Evolutionary conservation across 768 basidiomycete genomes (phyloP).

Genomic region (Hebeloma cylindrosporum): DNA sequence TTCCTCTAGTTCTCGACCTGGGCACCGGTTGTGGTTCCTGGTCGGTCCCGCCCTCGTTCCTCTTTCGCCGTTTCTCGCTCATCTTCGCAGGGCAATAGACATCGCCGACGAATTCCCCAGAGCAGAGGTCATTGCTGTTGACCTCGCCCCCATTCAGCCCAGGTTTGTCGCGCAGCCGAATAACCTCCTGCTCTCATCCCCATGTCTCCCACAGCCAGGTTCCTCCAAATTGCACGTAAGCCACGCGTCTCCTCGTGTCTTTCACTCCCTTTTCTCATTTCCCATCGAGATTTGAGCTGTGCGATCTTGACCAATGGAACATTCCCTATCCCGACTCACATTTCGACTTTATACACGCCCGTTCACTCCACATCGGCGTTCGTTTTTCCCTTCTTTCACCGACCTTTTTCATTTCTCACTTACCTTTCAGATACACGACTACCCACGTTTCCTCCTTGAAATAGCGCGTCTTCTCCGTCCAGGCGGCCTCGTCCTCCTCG

Average conservation of each 20-base stretch:
- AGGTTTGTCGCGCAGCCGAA: conserved; percentile 43
- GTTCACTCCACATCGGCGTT: conserved; percentile 67
- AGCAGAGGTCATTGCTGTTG: conserved; percentile 66
- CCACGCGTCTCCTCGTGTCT: conserved; percentile 15
- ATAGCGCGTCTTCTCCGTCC: conserved; percentile 66
- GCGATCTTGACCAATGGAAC: conserved; percentile 58
- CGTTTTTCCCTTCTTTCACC: conserved; percentile 25
- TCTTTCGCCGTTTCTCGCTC: conserved; percentile 6
- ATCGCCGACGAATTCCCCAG: conserved; percentile 72
- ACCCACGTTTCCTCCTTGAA: conserved; percentile 59
- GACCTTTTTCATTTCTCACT: conserved; percentile 11
- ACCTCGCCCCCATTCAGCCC: conserved; percentile 73
- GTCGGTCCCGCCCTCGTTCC: conserved; percentile 32
- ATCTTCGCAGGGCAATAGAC: conserved; percentile 58
- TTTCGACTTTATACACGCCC: conserved; percentile 71
- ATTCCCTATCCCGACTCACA: conserved; percentile 63
- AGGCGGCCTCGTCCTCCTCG: conserved; percentile 66
- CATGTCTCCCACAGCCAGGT: conserved; percentile 44
- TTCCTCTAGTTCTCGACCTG: conserved; percentile 55
- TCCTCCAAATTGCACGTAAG: conserved; percentile 74
- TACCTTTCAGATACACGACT: conserved; percentile 54
- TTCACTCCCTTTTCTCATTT: conserved; percentile 2
- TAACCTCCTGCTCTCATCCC: conserved; percentile 19
- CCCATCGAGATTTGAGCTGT: conserved; percentile 61
- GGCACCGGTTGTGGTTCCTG: conserved; percentile 68